Evolutionary conservation across 805 yeast genomes (phyloP), one percentile per base, ranked within the genome.

Genomic region (Trichomonascus vanleenenianus): DNA sequence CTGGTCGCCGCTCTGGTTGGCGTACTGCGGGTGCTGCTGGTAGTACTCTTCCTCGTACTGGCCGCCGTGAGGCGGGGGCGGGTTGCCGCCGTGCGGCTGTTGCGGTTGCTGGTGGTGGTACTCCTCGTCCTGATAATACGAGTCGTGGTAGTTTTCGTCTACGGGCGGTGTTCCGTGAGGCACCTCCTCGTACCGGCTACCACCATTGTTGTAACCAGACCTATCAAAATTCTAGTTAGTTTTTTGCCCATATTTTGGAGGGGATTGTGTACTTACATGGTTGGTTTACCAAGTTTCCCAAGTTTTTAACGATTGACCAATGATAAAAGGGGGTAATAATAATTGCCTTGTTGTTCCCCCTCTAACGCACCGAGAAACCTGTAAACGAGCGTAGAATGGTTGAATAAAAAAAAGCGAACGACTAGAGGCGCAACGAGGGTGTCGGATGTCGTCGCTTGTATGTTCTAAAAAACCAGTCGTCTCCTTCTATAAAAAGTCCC

Each of bases 1-100:
- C 9, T 39, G 25, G 12, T 27, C 30, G 22, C 19, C 44, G 58
- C 65, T 70, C 50, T 68, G 72, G 47, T 61, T 61, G 47, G 66
- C 67, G 46, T 63, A 58, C 30, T 56, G 60, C 44, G 56, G 59
- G 49, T 61, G 54, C 45, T 56, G 57, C 33, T 49, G 54, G 25
- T 42, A 47, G 43, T 51, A 41, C 32, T 52, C 54, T 44, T 54
- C 58, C 25, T 58, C 54, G 42, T 49, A 51, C 30, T 56, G 57
- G 38, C 49, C 55, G 15, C 47, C 49, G 36, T 47, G 53, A 32
- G 49, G 50, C 34, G 51, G 53, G 40, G 42, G 43, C 38, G 44
- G 51, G 19, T 48, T 53, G 44, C 48, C 54, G 32, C 50, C 56
- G 43, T 56, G 51, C 53, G 33, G 48, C 44, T 27, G 39, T 40